Evolutionary conservation across 2,329 filamentous ascomycete genomes (phyloP), one percentile per base, ranked within the genome.

Genomic region (Diaporthe ilicicola): DNA sequence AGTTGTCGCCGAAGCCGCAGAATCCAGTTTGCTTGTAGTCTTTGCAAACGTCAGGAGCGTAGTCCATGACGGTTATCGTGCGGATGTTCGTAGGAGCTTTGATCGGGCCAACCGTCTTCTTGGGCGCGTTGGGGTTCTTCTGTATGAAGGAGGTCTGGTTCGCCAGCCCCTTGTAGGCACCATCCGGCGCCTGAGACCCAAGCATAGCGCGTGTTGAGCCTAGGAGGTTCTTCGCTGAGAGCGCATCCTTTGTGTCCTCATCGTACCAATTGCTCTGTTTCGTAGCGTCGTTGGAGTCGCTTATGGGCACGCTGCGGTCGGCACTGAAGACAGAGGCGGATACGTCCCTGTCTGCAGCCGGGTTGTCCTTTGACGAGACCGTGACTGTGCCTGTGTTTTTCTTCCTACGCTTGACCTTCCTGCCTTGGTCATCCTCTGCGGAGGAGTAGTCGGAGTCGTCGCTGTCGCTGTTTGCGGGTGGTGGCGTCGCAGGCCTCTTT

Each of bases 1-100:
- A 97, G 73, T 87, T 91, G 79, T 96, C 93, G 34, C 93, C 92
- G 44, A 82, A 82, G 0, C 81, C 89, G 75, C 89, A 92, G 78
- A 90, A 91, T 0, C 89, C 91, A 27, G 83, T 93, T 74, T 77
- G 74, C 71, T 81, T 81, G 70, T 79, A 80, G 64, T 98, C 96
- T 80, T 98, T 98, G 82, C 96, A 99, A 0, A 97, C 93, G 75
- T 98, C 95, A 0, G 95, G 94, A 0, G 93, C 92, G 79, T 94
- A 98, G 79, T 99, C 96, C 39, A 91, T 97, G 8, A 95, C 88
- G 0, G 95, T 98, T 74, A 97, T 92, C 2, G 93, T 97, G 65
- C 96, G 91, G 69, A 99, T 91, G 77, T 98, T 98, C 1, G 93
- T 93, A 0, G 95, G 88, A 1, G 93, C 92, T 81, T 97, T 97